These are phyloP conservation scores for Naganishia vishniacii DNA, from an alignment of 768 basidiomycete species.

Conservation along the genomic window DNA sequence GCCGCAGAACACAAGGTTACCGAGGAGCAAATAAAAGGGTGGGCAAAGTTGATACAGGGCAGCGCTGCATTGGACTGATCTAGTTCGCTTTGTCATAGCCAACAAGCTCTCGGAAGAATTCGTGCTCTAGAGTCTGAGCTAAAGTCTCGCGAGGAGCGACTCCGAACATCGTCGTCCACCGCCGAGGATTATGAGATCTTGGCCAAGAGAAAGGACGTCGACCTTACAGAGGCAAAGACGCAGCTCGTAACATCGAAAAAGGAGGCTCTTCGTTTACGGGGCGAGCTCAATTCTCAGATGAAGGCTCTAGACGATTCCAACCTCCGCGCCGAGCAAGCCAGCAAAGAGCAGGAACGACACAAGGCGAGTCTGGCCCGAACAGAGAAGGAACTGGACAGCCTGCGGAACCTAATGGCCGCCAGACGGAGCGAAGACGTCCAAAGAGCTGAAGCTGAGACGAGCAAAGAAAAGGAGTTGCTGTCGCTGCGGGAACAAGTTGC, in stretches of 20 bases:
- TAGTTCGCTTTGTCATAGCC: not conserved
- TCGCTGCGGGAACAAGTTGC: constrained; percentile 68
- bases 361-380: constrained; percentile 53
- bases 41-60: constrained; percentile 1
- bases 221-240: constrained; percentile 55
- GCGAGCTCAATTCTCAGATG: constrained; percentile 48
- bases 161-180: constrained; percentile 69
- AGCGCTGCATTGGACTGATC: not conserved
- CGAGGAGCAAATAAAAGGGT: constrained; percentile 27
- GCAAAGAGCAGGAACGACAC: constrained; percentile 46
- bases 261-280: constrained; percentile 55
- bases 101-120: not conserved
- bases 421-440: constrained; percentile 81
- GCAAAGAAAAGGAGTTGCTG: constrained; percentile 75
- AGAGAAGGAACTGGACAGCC: constrained; percentile 75
- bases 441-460: constrained; percentile 74
- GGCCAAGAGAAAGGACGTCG: constrained; percentile 71
- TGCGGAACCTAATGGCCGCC: constrained; percentile 74
- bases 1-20: constrained; percentile 27
- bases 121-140: constrained; percentile 9
- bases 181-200: constrained; percentile 68
- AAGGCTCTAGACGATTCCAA: constrained; percentile 47
- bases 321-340: constrained; percentile 26
- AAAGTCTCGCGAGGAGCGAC: constrained; percentile 60
- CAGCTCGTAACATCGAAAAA: constrained; percentile 54